A percentile compares a stretch with the other conserved stretches of the same genome.
phyloP scores from a whole-genome alignment of 106 monocot species.

The Allium sativum region DNA sequence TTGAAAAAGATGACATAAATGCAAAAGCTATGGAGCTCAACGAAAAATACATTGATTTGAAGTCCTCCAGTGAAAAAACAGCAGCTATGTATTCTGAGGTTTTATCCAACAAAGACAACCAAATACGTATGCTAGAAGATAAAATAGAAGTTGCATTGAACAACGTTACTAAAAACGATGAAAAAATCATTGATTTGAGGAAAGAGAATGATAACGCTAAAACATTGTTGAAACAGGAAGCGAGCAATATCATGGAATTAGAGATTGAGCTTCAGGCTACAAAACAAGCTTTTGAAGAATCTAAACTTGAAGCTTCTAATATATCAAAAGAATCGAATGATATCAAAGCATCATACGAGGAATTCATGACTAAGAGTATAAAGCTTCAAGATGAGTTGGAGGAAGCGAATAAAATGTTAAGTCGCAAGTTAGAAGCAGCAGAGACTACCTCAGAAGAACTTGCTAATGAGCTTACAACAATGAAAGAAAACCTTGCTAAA shows the following conservation, averaged over 20 bases:
- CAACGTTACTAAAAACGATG: slow-evolving; percentile 23
- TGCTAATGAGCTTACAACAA: slow-evolving; percentile 45
- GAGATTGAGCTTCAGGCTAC: slow-evolving; percentile 36
- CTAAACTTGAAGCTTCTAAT: slow-evolving; percentile 28
- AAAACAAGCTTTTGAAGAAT: slow-evolving; percentile 26
- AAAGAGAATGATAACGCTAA: slow-evolving; percentile 49
- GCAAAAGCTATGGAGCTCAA: slow-evolving; percentile 36
- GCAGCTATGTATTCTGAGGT: slow-evolving; percentile 34
- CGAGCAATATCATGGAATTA: slow-evolving; percentile 19
- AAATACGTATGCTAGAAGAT: slow-evolving; percentile 39
- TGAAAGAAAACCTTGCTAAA: slow-evolving; percentile 27
- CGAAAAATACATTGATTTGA: slow-evolving; percentile 45
- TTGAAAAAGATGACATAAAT: slow-evolving; percentile 33
- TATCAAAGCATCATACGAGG: slow-evolving; percentile 12
- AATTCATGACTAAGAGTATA: slow-evolving; percentile 5
- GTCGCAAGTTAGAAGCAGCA: slow-evolving; percentile 36
- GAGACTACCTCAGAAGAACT: slow-evolving; percentile 32
- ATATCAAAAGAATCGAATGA: slow-evolving; percentile 13
- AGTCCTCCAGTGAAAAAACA: slow-evolving; percentile 35
- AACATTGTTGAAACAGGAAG: slow-evolving; percentile 42
- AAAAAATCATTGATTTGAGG: slow-evolving; percentile 29
- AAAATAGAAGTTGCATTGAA: slow-evolving; percentile 29
- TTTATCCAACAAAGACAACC: slow-evolving; percentile 46
- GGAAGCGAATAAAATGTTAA: slow-evolving; percentile 13
- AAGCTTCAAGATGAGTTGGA: slow-evolving; percentile 13